Percentiles rank a stretch among this genome's conserved stretches.
phyloP scores from a whole-genome alignment of 768 basidiomycete genomes.

The Mycena polygramma region DNA sequence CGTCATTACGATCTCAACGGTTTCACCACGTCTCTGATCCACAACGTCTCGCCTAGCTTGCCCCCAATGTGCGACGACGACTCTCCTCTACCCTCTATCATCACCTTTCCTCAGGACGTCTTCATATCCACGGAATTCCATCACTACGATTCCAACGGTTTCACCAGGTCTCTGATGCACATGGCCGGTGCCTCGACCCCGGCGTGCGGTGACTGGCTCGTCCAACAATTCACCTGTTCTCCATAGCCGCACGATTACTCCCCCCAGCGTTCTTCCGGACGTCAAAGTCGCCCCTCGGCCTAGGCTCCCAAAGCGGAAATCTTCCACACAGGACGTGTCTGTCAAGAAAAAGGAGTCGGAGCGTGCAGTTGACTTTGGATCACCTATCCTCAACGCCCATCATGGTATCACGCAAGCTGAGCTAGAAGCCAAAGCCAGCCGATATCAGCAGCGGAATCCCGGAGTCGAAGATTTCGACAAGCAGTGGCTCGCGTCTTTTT shows the following conservation, averaged over 20 bases:
- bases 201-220: not conserved
- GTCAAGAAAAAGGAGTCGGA: conserved; percentile 29
- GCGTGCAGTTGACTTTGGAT: conserved; percentile 52
- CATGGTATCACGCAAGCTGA: conserved; percentile 68
- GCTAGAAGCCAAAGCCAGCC: conserved; percentile 67
- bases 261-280: not conserved
- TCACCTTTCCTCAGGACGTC: not conserved
- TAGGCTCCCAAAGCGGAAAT: conserved; percentile 40
- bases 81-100: not conserved
- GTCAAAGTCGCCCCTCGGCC: conserved; percentile 1
- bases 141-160: conserved; percentile 15
- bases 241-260: not conserved
- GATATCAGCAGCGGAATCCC: conserved; percentile 66
- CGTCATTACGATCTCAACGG: conserved; percentile 14
- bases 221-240: not conserved
- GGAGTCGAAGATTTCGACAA: conserved; percentile 69
- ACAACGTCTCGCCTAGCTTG: not conserved
- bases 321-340: conserved; percentile 7
- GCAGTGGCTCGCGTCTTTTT: conserved; percentile 75
- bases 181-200: conserved; percentile 1
- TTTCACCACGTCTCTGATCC: conserved; percentile 10
- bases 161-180: conserved; percentile 11
- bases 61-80: not conserved
- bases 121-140: conserved; percentile 13
- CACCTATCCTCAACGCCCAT: conserved; percentile 76